Base-by-base conservation (phyloP, 2,329 filamentous ascomycete genomes). In the Beauveria brongniartii region DNA sequence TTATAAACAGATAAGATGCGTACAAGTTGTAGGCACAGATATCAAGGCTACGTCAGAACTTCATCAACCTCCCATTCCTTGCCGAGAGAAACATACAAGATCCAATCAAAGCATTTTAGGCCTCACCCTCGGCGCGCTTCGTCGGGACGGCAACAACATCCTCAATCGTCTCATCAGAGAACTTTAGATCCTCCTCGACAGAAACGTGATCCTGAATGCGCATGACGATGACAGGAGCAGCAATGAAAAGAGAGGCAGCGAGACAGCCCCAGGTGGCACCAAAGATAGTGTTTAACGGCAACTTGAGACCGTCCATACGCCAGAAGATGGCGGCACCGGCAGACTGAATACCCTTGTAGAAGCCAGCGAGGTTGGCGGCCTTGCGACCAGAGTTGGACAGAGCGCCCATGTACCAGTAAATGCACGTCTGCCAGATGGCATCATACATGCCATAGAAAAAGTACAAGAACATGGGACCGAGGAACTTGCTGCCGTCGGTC, bases 351-450 rank as follows among this genome's bases (percentile, higher is more conserved):
- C 78, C 70, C 65, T 94, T 94, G 82, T 94, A 94, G 79, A 90
- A 92, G 64, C 90, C 92, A 47, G 91, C 89, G 69, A 93, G 89
- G 79, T 97, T 96, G 77, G 93, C 92, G 30, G 93, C 84, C 74
- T 92, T 93, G 73, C 92, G 91, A 63, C 90, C 86, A 65, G 93
- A 96, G 83, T 97, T 97, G 71, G 90, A 92, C 48, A 97, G 81
- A 8, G 92, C 85, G 55, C 93, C 93, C 89, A 97, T 96, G 78
- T 89, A 92, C 87, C 87, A 89, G 63, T 65, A 72, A 87, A 86
- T 59, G 55, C 50, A 50, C 7, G 61, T 83, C 70, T 89, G 86
- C 84, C 84, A 89, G 30, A 85, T 77, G 2, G 86, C 83, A 69
- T 89, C 87, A 67, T 85, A 87, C 64, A 84, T 80, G 48, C 87